Evolutionary conservation across 192 early-diverging fungal genomes (phyloP).

Genomic region (Coemansia sp.): DNA sequence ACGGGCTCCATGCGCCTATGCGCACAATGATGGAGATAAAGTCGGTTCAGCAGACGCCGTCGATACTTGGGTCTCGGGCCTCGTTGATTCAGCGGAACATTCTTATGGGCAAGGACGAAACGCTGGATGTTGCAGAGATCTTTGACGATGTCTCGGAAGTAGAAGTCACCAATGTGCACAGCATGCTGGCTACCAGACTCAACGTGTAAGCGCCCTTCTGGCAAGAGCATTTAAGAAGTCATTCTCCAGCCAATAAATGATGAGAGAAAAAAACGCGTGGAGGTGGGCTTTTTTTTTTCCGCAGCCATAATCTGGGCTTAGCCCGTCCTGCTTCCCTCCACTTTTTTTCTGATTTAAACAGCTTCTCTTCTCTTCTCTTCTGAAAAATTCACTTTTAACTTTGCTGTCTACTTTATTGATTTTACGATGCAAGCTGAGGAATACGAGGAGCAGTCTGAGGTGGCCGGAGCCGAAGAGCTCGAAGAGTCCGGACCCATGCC

Average conservation of each 20-base stretch:
- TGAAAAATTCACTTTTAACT: not conserved
- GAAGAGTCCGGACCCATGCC: slow-evolving; percentile 54
- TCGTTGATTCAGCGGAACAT: slow-evolving; percentile 73
- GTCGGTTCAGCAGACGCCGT: slow-evolving; percentile 43
- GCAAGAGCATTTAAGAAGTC: too few species aligned
- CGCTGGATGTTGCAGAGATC: slow-evolving; percentile 89
- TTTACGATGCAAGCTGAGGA: slow-evolving; percentile 47
- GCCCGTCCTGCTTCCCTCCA: not conserved
- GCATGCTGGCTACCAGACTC: slow-evolving; percentile 24
- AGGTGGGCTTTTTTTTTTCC: slow-evolving; percentile 1
- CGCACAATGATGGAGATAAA: slow-evolving; percentile 88
- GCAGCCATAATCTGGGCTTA: slow-evolving; percentile 10
- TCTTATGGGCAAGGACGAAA: slow-evolving; percentile 80
- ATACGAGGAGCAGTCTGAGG: slow-evolving; percentile 52
- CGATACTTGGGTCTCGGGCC: slow-evolving; percentile 21
- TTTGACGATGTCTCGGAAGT: slow-evolving; percentile 57
- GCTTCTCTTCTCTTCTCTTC: slow-evolving; percentile 7
- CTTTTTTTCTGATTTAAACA: slow-evolving; percentile 2
- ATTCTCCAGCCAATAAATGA: too few species aligned
- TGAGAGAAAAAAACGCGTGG: slow-evolving; percentile 1
- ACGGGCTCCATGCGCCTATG: slow-evolving; percentile 91
- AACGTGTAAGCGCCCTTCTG: slow-evolving; percentile 9
- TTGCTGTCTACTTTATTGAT: slow-evolving; percentile 3
- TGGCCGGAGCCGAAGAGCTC: slow-evolving; percentile 50
- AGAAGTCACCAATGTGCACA: slow-evolving; percentile 20